These are phyloP conservation scores for Hymenochaete sp. DNA, from an alignment of 1,284 basidiomycete genomes.

Conservation along the genomic window DNA sequence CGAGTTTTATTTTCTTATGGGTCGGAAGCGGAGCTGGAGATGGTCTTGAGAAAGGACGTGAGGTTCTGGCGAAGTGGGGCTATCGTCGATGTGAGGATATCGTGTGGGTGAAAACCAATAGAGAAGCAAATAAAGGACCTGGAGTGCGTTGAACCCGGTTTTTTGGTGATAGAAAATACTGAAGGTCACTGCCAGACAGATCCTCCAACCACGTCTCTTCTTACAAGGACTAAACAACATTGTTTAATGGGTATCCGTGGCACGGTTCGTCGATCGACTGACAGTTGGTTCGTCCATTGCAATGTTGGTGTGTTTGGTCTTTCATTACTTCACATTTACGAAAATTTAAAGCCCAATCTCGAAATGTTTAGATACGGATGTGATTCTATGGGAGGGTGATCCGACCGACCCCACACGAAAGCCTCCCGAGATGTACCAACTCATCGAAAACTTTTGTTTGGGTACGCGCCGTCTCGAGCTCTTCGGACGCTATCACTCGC, in stretches of 20 bases:
- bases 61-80: constrained; percentile 89
- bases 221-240: constrained; percentile 89
- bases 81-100: constrained; percentile 95
- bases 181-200: constrained; percentile 45
- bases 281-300: constrained; percentile 95
- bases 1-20: constrained; percentile 94
- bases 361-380: constrained; percentile 74
- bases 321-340: not conserved
- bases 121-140: constrained; percentile 56
- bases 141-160: constrained; percentile 42
- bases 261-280: constrained; percentile 88
- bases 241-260: constrained; percentile 98
- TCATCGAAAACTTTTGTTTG: constrained; percentile 97
- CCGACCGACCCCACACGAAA: constrained; percentile 70
- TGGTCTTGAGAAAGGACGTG: constrained; percentile 87
- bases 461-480: constrained; percentile 88
- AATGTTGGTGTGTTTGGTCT: constrained; percentile 67
- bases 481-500: constrained; percentile 66
- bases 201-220: constrained; percentile 71
- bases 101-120: constrained; percentile 93
- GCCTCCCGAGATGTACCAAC: constrained; percentile 90
- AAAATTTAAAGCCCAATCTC: constrained; percentile 3
- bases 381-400: constrained; percentile 92
- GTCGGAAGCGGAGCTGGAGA: constrained; percentile 87
- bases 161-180: not conserved